Base-by-base conservation (phyloP, 257 asterid genomes). In the Lycium ferocissimum region DNA sequence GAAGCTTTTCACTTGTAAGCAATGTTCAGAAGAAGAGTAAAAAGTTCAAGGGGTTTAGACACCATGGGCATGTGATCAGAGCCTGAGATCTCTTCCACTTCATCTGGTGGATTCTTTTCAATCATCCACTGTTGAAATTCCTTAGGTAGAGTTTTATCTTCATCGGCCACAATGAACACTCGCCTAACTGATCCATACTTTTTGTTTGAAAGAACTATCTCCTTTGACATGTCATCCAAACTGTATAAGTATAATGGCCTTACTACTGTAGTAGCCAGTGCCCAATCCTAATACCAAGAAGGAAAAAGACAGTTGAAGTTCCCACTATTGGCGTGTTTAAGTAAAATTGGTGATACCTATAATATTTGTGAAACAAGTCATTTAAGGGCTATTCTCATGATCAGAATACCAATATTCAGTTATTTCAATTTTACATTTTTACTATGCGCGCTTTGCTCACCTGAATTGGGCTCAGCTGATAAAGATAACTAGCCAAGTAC, bases 51-150 rank as follows among this genome's bases (percentile, higher is more conserved):
- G 5, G 91, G 90, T 20, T 78, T 84, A 47, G 89, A 87, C 83
- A 85, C 67, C 91, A 89, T 86, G 3, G 65, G 87, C 91, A 90
- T 88, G 57, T 90, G 91, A 84, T 88, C 91, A 7, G 91, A 83
- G 20, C 88, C 91, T 37, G 1, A 51, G 17, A 90, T 70, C 59
- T 82, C 83, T 59, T 7, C 57, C 43, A 87, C 91, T 89, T 90
- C 86, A 71, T 84, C 40, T 5, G 91, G 93, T 20, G 89, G 89
- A 59, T 87, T 90, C 9, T 83, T 67, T 67, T 79, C 14, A 9
- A 86, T 85, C 89, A 91, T 85, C 88, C 87, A 89, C 47, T 65
- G 72, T 35, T 81, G 87, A 7, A 83, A 81, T 5, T 84, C 81
- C 47, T 80, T 85, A 0, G 17, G 45, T 12, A 9, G 26, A 47